Evolutionary conservation across 768 basidiomycete genomes (phyloP), one percentile per base, ranked within the genome.

Genomic region (Collybiopsis luxurians): DNA sequence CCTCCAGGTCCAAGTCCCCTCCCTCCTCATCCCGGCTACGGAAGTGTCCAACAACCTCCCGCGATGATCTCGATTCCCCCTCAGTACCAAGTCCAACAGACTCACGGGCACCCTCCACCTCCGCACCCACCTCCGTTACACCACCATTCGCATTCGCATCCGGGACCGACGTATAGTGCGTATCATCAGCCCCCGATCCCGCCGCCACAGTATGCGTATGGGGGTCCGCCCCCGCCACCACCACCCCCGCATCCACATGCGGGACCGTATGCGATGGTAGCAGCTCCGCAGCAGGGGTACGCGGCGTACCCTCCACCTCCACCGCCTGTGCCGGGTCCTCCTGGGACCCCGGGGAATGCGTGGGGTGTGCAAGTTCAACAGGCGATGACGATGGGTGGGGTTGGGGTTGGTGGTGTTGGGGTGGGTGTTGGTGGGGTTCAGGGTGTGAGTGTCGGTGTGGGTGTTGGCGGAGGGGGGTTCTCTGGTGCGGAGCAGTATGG

Each of bases 101-200:
- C 9, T 48, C 19, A 50, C 31, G 19, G 28, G 30, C 61, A 49
- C 36, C 47, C 38, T 43, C 58, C 26, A n/a, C 64, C 10, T 49
- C 61, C 2, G 45, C 63, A 12, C 19, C 44, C 26, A 2, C 43
- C 46, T 13, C 54, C 53, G 1, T 30, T 36, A 13, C 53, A 47
- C 43, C 53, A 47, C 43, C 59, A 60, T 26, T 44, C 27, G 0
- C 59, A 60, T n/a, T 38, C 55, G 4, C 46, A 44, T 24, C 39
- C 53, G 21, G 19, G 24, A 9, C 50, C 53, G 11, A 27, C 40
- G n/a, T 54, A 51, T 36, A 34, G 15, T 27, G 21, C 36, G 12
- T 51, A 38, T 51, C 50, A 36, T 36, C 50, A 51, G n/a, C 50
- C 50, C 4, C 48, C n/a, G 28, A 49, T 34, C n/a, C 30, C 48